Evolutionary conservation across 148 eudicot genomes (phyloP), one percentile per base, ranked within the genome.

Genomic region (Rheum nobile): DNA sequence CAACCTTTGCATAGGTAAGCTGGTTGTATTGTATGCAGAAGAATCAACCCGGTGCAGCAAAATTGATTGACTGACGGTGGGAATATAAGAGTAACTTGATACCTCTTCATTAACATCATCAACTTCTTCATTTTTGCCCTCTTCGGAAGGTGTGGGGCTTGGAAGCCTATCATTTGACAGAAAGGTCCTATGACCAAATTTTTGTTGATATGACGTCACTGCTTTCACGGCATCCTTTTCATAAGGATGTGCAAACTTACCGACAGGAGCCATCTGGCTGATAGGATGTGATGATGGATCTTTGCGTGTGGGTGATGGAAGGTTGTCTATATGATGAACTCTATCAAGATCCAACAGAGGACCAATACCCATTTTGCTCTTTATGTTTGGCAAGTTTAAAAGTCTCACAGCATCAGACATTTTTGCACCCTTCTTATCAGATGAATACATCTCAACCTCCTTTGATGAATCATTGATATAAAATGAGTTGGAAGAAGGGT

Each of bases 131-230:
- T 75, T 79, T 61, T 85, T 86, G 72, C 88, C 81, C 41, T 88
- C 96, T 76, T 90, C 94, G 24, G 96, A 92, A 75, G 97, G 99
- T 75, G 99, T 95, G 61, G 99, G 99, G 76, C 99, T 95, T 9
- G 99, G 99, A 78, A 95, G 94, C 71, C 79, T 84, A 57, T 92
- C 96, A 48, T 77, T 73, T 73, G 85, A 76, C 48, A 74, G 47
- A 55, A 88, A 86, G 26, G 96, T 78, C 79, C 81, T 84, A 75
- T 81, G 83, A 31, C 87, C 86, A 83, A 92, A 95, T 82, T 92
- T 95, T 72, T 95, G 97, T 74, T 95, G 99, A 86, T 95, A 95
- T 28, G 88, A 80, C 28, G 99, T 88, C 72, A 91, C 86, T 74
- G 96, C 97, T 79, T 86, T 90, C 41, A 90, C 47, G 34, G 97